Evolutionary conservation across 306 rosid genomes (phyloP).

Genomic region (Trichosanthes cucumerina): DNA sequence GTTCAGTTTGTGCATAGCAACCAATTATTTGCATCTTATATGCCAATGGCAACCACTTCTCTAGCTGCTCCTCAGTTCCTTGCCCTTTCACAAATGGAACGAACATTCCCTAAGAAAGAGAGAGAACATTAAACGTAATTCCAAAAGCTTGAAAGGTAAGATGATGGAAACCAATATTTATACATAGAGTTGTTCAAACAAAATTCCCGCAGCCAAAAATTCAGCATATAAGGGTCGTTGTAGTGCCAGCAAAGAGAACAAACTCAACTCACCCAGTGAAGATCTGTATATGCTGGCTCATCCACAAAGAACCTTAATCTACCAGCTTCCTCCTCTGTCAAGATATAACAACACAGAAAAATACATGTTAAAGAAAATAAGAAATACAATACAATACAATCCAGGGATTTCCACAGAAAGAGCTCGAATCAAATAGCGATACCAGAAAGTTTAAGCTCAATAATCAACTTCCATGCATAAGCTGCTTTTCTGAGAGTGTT

Average conservation of each 20-base stretch:
- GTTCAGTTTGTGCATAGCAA: constrained; percentile 99
- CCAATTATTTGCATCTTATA: constrained; percentile 91
- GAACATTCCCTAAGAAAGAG: constrained; percentile 67
- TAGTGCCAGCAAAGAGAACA: constrained; percentile 11
- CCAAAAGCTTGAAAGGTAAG: neutral
- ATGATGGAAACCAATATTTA: neutral
- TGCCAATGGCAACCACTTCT: constrained; percentile 83
- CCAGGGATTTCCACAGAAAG: neutral
- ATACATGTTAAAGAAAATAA: neutral
- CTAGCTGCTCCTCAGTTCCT: constrained; percentile 87
- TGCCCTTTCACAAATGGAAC: constrained; percentile 80
- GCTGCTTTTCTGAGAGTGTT: constrained; percentile 74
- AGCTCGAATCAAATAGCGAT: neutral
- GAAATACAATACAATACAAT: neutral
- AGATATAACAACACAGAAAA: constrained; percentile 1
- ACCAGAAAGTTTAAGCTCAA: constrained; percentile 78
- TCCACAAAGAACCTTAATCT: constrained; percentile 62
- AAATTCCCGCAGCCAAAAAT: neutral
- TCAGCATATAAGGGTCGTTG: neutral
- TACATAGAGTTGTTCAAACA: neutral
- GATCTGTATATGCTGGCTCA: constrained; percentile 80
- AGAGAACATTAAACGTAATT: neutral
- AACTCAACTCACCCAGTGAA: constrained; percentile 72
- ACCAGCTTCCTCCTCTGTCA: constrained; percentile 72
- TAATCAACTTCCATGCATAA: constrained; percentile 73